Percentiles rank a stretch among this genome's conserved stretches.
Conservation (phyloP, 1,284 basidiomycete genomes). For the Sutorius eximius region DNA sequence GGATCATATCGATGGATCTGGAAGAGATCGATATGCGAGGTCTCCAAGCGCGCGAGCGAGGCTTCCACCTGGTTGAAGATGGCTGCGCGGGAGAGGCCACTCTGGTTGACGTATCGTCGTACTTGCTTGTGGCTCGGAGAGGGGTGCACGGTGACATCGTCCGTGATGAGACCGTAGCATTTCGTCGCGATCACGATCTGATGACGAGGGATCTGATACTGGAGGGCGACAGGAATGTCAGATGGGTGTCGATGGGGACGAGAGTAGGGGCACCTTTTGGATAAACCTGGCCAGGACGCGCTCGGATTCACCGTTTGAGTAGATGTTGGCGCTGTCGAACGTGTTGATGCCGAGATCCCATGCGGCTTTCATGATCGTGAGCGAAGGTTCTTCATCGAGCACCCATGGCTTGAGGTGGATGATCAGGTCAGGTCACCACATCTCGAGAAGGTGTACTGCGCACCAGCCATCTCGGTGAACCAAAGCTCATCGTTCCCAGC, state of each 20-base stretch:
- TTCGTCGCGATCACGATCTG: constrained; percentile 51
- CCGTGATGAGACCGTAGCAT: constrained; percentile 25
- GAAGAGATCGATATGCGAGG: constrained; percentile 48
- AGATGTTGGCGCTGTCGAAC: constrained; percentile 60
- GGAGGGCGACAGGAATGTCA: not conserved
- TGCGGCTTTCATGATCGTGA: constrained; percentile 46
- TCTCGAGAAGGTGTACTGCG: constrained; percentile 4
- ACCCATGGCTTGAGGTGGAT: constrained; percentile 38
- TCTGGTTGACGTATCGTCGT: constrained; percentile 45
- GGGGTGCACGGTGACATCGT: constrained; percentile 7
- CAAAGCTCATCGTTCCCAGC: constrained; percentile 52
- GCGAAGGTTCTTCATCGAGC: constrained; percentile 43
- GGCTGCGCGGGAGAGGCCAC: constrained; percentile 43
- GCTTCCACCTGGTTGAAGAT: constrained; percentile 49
- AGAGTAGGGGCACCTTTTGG: constrained; percentile 34
- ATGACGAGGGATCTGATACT: constrained; percentile 57
- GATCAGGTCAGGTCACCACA: not conserved
- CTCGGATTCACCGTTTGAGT: constrained; percentile 53
- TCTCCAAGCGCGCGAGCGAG: constrained; percentile 42
- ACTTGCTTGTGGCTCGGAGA: constrained; percentile 15
- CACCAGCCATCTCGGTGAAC: constrained; percentile 39
- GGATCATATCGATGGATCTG: constrained; percentile 46
- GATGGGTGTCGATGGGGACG: not conserved
- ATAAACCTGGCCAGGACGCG: constrained; percentile 53
- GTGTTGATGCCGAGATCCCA: constrained; percentile 48